phyloP scores from a whole-genome alignment of 495 filamentous ascomycete species.

The Hypoxylon subgilvum region DNA sequence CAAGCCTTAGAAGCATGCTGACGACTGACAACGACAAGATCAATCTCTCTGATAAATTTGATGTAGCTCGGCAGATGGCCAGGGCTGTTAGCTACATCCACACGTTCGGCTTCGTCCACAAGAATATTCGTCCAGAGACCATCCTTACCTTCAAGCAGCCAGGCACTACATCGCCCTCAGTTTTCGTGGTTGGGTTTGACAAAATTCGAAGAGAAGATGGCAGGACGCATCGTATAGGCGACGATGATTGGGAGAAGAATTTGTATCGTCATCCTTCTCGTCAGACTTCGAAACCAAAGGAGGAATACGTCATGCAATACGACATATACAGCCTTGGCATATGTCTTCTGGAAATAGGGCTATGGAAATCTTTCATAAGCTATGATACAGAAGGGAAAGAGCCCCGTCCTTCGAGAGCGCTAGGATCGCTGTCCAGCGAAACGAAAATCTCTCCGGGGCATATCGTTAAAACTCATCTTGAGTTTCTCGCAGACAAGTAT shows the following conservation, averaged over 20 bases:
- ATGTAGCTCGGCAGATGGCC: slow-evolving; percentile 35
- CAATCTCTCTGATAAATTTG: too few relatives aligned
- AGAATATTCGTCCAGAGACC: slow-evolving; percentile 60
- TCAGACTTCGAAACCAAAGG: slow-evolving; percentile 48
- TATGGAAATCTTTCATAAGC: slow-evolving; percentile 58
- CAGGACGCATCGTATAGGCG: slow-evolving; percentile 44
- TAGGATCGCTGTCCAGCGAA: background rate
- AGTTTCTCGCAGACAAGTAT: slow-evolving; percentile 42
- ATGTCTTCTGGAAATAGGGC: slow-evolving; percentile 63
- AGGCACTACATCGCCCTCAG: background rate
- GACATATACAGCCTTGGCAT: slow-evolving; percentile 70
- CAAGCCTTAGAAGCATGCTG: background rate
- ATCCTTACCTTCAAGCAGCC: slow-evolving; percentile 36
- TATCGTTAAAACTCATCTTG: slow-evolving; percentile 28
- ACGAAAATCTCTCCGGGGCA: background rate
- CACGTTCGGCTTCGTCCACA: slow-evolving; percentile 57
- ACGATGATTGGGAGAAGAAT: slow-evolving; percentile 52
- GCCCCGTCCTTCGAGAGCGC: background rate
- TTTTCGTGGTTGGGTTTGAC: slow-evolving; percentile 56
- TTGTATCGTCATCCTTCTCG: slow-evolving; percentile 63
- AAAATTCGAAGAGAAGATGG: slow-evolving; percentile 48
- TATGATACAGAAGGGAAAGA: slow-evolving; percentile 7
- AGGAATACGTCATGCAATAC: slow-evolving; percentile 61
- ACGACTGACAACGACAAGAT: too few relatives aligned
- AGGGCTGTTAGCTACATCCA: slow-evolving; percentile 55